A percentile compares a stretch with the other conserved stretches of the same genome.
These are phyloP conservation scores for Periglandula ipomoeae DNA, from an alignment of 2,329 filamentous ascomycete species.

Conservation along the genomic window DNA sequence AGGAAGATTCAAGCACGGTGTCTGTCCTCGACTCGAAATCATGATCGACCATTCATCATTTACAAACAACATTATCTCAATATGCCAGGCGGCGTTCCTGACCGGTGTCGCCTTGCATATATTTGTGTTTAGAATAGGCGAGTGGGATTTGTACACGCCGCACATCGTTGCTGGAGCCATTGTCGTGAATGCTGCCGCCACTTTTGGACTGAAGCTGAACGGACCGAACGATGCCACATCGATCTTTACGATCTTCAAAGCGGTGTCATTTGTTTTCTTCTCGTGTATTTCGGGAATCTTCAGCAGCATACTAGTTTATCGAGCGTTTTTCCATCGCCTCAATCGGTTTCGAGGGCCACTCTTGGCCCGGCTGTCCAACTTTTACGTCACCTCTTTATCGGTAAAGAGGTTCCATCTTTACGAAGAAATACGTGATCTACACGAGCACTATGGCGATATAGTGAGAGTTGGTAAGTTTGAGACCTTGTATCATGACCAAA, in stretches of 20 bases:
- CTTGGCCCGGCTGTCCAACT: constrained; percentile 3
- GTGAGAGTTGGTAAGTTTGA: constrained; percentile 5
- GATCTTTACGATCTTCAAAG: neutral
- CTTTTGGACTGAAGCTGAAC: neutral
- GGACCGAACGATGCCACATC: neutral
- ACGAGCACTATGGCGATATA: constrained; percentile 4
- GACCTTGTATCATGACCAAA: neutral
- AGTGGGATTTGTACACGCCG: neutral
- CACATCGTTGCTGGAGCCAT: neutral
- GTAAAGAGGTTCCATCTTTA: neutral
- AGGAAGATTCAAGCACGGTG: too few species aligned
- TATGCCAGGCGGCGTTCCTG: neutral
- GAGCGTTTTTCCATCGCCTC: constrained; percentile 5
- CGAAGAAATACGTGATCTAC: constrained; percentile 1
- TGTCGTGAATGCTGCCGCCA: neutral
- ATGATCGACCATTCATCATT: too few species aligned
- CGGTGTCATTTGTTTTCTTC: neutral
- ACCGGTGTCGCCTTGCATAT: neutral
- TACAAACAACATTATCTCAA: too few species aligned
- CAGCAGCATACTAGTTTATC: constrained; percentile 4
- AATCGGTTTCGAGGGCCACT: constrained; percentile 3
- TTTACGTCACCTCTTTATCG: constrained; percentile 2
- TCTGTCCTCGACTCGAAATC: too few species aligned
- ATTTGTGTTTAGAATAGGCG: neutral
- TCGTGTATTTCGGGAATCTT: neutral